These are phyloP conservation scores for Apiospora kogelbergensis DNA, from an alignment of 2,329 filamentous ascomycete species.

Conservation along the genomic window DNA sequence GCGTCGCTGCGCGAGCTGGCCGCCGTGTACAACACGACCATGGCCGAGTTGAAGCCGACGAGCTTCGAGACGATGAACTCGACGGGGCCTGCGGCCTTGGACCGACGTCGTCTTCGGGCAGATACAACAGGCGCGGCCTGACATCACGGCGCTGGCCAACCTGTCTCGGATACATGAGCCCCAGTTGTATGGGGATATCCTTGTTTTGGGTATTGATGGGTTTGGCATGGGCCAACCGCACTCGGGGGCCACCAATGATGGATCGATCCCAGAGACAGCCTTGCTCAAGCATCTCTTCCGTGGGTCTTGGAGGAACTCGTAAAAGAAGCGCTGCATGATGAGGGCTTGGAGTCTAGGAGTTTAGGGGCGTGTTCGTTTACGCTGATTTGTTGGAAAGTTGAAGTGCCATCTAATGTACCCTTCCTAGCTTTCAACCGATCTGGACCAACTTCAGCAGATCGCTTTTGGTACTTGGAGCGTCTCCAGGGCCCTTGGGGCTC, in stretches of 20 bases:
- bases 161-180: conserved; percentile 17
- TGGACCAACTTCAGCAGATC: too few relatives aligned
- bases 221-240: conserved; percentile 30
- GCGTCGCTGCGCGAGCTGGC: conserved; percentile 21
- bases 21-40: not conserved
- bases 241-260: conserved; percentile 29
- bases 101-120: conserved; percentile 31
- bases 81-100: conserved; percentile 32
- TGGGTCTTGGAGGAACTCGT: conserved; percentile 20
- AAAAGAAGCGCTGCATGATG: not conserved
- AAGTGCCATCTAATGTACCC: too few relatives aligned
- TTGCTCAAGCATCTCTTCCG: conserved; percentile 27
- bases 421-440: too few relatives aligned
- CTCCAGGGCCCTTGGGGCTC: too few relatives aligned
- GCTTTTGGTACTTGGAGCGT: too few relatives aligned
- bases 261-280: conserved; percentile 23
- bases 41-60: conserved; percentile 18
- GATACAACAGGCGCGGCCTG: conserved; percentile 22
- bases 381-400: too few relatives aligned
- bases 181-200: conserved; percentile 18
- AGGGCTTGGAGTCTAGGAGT: not conserved
- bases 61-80: conserved; percentile 32
- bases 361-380: too few relatives aligned
- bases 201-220: conserved; percentile 27
- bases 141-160: conserved; percentile 16